Conservation (phyloP, 306 rosid species). For the Hippophae tibetana region DNA sequence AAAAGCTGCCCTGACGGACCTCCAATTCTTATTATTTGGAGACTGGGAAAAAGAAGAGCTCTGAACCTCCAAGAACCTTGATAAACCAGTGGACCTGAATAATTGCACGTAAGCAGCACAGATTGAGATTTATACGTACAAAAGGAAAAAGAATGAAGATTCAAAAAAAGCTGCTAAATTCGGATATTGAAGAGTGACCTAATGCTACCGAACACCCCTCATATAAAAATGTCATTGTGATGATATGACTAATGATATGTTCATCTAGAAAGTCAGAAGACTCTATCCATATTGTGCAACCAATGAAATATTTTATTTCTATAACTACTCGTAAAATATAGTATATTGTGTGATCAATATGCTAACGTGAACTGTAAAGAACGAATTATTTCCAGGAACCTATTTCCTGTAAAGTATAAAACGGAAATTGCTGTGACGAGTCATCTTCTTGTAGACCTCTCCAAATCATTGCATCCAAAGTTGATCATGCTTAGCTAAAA, state of each 20-base stretch:
- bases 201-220: not conserved
- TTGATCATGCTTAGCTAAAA: too few species aligned
- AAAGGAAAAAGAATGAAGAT: conserved; percentile 1
- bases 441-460: too few species aligned
- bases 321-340: not conserved
- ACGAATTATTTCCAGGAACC: not conserved
- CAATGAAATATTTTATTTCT: not conserved
- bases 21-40: conserved; percentile 26
- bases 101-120: conserved; percentile 8
- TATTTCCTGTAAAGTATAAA: not conserved
- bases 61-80: conserved; percentile 40
- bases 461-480: too few species aligned
- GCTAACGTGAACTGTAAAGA: not conserved
- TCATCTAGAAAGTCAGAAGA: not conserved
- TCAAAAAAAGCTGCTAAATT: not conserved
- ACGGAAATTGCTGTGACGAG: not conserved
- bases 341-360: not conserved
- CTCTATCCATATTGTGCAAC: not conserved
- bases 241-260: too few species aligned
- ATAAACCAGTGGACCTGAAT: conserved; percentile 51
- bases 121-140: not conserved
- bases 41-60: conserved; percentile 25
- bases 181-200: not conserved
- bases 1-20: conserved; percentile 28
- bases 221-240: not conserved